Evolutionary conservation across 75 land plant species (phyloP).

Genomic region (Isoetes taiwanensis): DNA sequence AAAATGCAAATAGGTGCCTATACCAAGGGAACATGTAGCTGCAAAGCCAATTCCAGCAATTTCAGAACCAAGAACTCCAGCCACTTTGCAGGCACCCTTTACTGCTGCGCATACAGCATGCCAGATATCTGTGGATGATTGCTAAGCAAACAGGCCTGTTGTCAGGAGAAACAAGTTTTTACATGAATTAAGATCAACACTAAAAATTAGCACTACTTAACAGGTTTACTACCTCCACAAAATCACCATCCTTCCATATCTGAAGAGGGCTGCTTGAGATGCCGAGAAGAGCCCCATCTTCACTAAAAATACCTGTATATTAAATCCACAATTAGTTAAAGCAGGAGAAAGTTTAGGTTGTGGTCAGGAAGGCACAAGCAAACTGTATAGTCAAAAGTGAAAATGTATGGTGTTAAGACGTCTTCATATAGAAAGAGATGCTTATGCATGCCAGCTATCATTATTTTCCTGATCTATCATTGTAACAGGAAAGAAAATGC

Average conservation of each 20-base stretch:
- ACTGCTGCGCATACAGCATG: slow-evolving; percentile 91
- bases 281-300: slow-evolving; percentile 52
- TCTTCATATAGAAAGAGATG: no score
- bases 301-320: slow-evolving; percentile 84
- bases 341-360: no score
- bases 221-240: slow-evolving; percentile 47
- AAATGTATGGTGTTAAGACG: no score
- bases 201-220: neutral
- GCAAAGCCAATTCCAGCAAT: slow-evolving; percentile 78
- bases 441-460: no score
- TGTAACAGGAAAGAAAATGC: no score
- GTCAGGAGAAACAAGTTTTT: neutral
- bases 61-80: slow-evolving; percentile 40
- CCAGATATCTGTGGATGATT: slow-evolving; percentile 99
- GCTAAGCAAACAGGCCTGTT: slow-evolving; percentile 21
- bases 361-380: no score
- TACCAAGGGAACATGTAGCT: slow-evolving; percentile 95
- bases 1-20: slow-evolving; percentile 13
- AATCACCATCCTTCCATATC: slow-evolving; percentile 91
- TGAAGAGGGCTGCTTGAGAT: slow-evolving; percentile 83
- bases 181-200: neutral
- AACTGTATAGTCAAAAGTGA: no score
- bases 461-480: no score
- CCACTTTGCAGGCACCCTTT: slow-evolving; percentile 55
- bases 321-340: no score